Evolutionary conservation across 495 filamentous ascomycete genomes (phyloP), one percentile per base, ranked within the genome.

Genomic region (Hypomontagnella monticulosa): DNA sequence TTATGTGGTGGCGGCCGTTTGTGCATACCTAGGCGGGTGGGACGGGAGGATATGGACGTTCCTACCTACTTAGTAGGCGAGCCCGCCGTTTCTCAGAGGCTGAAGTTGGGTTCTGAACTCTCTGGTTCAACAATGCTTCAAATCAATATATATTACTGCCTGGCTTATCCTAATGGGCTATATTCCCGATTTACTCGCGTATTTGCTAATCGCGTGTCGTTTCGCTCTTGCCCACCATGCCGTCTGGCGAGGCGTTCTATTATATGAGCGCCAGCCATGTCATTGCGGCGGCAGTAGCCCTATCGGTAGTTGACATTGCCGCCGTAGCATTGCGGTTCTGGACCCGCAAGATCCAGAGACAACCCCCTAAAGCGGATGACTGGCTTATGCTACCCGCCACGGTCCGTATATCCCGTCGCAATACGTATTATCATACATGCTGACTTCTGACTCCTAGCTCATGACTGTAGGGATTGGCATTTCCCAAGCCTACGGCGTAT

Each of bases 301-400:
- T 72, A 12, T 58, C 66, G 3, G 33, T 61, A 1, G 27, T 64
- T 9, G 62, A 63, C 37, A 64, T 72, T 4, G n/a, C 57, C 12
- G 61, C 43, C 3, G 57, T 72, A 14, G 55, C 27, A 1, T 46
- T 77, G 44, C 50, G 74, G 2, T 66, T 77, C 41, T 50, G 66
- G 36, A 61, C 70, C 1, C 72, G 75, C 6, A 67, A 57, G 40
- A 18, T 61, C 7, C 64, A 69, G 11, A 76, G 57, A 32, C 63
- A 70, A 8, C 43, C 58, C 0, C 63, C 69, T 0, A 66, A 66
- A 38, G 65, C 66, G n/a, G 75, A 77, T 53, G 75, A 76, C 57
- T 77, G 75, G 75, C 62, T 77, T 36, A 63, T 77, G 50, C 34
- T 77, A 54, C 72, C 72, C 3, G 74, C 70, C 20, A 60, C 65